These are phyloP conservation scores for Carex pumila DNA, from an alignment of 176 grass and related monocot species.

Conservation along the genomic window DNA sequence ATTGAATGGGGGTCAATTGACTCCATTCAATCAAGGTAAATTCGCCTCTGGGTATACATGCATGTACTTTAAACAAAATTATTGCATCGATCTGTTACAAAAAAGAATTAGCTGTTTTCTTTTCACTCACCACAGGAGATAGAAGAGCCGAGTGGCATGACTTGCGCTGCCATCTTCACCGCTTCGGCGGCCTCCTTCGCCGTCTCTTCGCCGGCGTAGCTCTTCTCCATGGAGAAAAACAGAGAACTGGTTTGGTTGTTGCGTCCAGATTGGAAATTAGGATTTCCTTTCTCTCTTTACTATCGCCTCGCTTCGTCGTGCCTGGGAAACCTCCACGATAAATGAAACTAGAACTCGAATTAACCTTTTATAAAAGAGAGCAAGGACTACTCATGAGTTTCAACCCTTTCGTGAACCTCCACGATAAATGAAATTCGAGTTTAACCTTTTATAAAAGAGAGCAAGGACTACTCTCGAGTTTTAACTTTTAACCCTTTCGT, in stretches of 20 bases:
- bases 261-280: not conserved
- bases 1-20: too few relatives aligned
- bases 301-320: not conserved
- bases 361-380: too few relatives aligned
- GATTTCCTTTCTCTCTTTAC: not conserved
- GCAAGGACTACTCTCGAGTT: not conserved
- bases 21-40: too few relatives aligned
- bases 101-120: not conserved
- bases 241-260: not conserved
- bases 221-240: not conserved
- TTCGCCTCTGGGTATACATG: not conserved
- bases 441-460: too few relatives aligned
- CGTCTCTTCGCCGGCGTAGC: not conserved
- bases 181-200: not conserved
- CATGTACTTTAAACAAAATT: not conserved
- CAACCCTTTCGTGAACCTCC: not conserved
- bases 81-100: not conserved
- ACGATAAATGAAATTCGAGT: not conserved
- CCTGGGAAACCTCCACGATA: not conserved
- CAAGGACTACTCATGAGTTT: not conserved
- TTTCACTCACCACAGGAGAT: not conserved
- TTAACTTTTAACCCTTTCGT: not conserved
- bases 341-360: too few relatives aligned
- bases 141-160: not conserved
- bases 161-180: not conserved